Base-by-base conservation (phyloP, 2,329 filamentous ascomycete genomes). In the Ilyonectria destructans region DNA sequence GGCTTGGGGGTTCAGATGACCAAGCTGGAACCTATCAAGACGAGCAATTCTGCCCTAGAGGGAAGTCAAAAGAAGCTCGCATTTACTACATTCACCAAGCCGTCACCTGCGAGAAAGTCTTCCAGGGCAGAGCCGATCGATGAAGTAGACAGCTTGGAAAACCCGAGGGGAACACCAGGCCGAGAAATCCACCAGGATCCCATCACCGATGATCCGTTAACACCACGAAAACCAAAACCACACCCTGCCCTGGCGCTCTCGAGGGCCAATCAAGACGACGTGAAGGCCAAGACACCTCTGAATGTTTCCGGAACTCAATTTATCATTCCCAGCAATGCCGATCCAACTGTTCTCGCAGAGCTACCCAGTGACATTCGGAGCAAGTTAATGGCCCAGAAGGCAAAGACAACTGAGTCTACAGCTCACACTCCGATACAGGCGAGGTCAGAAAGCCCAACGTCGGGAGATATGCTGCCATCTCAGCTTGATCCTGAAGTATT, bases 1-100 rank as follows among this genome's bases (percentile, higher is more conserved):
- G 96, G 96, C 0, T 85, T 99, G 10, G 96, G 96, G 0, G 89
- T 98, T 1, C 96, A 98, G 78, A 93, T 98, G 90, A 96, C 95
- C 15, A 98, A 95, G 79, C 86, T 99, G 4, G 95, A 98, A 74
- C 90, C 92, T 0, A 83, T 96, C 75, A 97, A 93, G 76, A 77
- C 82, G 17, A 83, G 85, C 2, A 75, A 81, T 1, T 83, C 87
- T n/a, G 87, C 83, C 1, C 80, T 86, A 2, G 91, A 95, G 60
- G 90, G 93, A 68, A 97, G 94, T 75, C 96, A 98, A 79, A 91
- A 88, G 71, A 91, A 89, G 56, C 85, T 98, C 21, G 89, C 87
- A 40, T 98, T 98, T 82, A 91, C 90, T 62, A 78, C 84, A 8
- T 87, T 87, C 54, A 78, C 81, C 26, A 77, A 81, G 6, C 79